These are phyloP conservation scores for Auriscalpium orientale DNA, from an alignment of 768 basidiomycete species.

Conservation along the genomic window DNA sequence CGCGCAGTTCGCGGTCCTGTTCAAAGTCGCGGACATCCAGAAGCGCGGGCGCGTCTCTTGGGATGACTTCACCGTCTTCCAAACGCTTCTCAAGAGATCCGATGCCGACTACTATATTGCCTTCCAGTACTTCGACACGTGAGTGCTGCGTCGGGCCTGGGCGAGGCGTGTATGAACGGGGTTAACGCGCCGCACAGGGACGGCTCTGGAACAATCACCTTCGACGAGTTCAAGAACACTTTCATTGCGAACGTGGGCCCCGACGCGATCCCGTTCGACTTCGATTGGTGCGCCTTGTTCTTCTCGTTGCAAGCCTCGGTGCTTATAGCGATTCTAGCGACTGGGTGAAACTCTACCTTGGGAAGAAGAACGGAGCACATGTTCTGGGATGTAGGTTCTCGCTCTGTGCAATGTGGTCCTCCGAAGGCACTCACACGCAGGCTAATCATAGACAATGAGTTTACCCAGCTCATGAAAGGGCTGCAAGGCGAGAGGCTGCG, in stretches of 20 bases:
- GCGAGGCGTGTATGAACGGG: neutral
- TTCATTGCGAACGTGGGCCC: slow-evolving; percentile 73
- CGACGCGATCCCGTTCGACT: slow-evolving; percentile 89
- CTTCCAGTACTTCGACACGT: slow-evolving; percentile 95
- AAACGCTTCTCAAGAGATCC: slow-evolving; percentile 86
- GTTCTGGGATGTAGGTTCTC: slow-evolving; percentile 77
- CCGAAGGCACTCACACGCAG: too few relatives aligned
- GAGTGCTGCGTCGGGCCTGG: slow-evolving; percentile 1
- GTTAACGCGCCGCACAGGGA: slow-evolving; percentile 42
- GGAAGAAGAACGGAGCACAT: slow-evolving; percentile 84
- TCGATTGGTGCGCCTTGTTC: slow-evolving; percentile 61
- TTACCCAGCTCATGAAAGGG: slow-evolving; percentile 98
- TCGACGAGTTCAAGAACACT: slow-evolving; percentile 91
- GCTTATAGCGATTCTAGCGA: slow-evolving; percentile 40
- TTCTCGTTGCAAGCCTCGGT: neutral
- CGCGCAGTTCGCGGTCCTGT: slow-evolving; percentile 83
- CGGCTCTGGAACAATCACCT: slow-evolving; percentile 85
- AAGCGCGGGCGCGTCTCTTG: slow-evolving; percentile 76
- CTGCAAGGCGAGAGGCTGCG: slow-evolving; percentile 95
- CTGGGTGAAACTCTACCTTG: slow-evolving; percentile 95
- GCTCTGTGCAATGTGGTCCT: too few relatives aligned
- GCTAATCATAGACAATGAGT: slow-evolving; percentile 68
- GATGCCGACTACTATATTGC: slow-evolving; percentile 98
- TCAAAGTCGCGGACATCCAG: slow-evolving; percentile 78
- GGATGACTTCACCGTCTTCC: slow-evolving; percentile 95